Conservation (phyloP, 768 basidiomycete species). For the Hypholoma fasciculare region DNA sequence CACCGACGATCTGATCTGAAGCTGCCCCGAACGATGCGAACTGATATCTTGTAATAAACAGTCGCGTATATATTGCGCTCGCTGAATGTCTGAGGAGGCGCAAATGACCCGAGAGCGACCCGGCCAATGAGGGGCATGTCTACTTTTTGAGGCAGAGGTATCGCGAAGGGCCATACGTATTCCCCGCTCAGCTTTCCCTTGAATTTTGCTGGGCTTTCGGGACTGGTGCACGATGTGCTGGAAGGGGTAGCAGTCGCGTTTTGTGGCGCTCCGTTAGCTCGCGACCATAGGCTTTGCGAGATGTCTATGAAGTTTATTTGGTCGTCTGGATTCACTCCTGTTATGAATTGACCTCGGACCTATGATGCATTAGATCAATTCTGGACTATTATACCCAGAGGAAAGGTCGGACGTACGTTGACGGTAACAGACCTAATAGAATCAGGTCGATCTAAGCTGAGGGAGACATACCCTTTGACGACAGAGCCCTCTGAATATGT, state of each 20-base stretch:
- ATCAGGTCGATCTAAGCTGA: constrained; percentile 36
- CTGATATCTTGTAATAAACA: constrained; percentile 33
- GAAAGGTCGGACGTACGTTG: constrained; percentile 29
- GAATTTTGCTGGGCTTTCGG: constrained; percentile 5
- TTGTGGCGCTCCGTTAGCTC: constrained; percentile 24
- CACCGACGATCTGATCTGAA: constrained; percentile 31
- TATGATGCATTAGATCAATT: constrained; percentile 9
- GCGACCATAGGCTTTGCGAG: constrained; percentile 32
- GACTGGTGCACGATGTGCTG: not conserved
- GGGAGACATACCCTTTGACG: constrained; percentile 31
- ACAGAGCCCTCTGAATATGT: constrained; percentile 31
- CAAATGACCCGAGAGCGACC: constrained; percentile 19
- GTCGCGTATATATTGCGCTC: constrained; percentile 35
- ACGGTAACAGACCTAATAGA: constrained; percentile 47
- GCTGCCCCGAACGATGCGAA: constrained; percentile 30
- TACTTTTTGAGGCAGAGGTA: constrained; percentile 38
- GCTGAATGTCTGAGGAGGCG: constrained; percentile 36
- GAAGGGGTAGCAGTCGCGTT: constrained; percentile 7
- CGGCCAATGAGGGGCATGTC: constrained; percentile 17
- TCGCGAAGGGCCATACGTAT: constrained; percentile 35
- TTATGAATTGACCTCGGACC: constrained; percentile 38
- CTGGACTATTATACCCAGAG: constrained; percentile 7
- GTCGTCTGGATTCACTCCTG: constrained; percentile 32
- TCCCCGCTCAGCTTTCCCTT: constrained; percentile 32
- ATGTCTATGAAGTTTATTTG: constrained; percentile 34